Base-by-base conservation (phyloP, 2,329 filamentous ascomycete species). In the Arthroderma uncinatum region DNA sequence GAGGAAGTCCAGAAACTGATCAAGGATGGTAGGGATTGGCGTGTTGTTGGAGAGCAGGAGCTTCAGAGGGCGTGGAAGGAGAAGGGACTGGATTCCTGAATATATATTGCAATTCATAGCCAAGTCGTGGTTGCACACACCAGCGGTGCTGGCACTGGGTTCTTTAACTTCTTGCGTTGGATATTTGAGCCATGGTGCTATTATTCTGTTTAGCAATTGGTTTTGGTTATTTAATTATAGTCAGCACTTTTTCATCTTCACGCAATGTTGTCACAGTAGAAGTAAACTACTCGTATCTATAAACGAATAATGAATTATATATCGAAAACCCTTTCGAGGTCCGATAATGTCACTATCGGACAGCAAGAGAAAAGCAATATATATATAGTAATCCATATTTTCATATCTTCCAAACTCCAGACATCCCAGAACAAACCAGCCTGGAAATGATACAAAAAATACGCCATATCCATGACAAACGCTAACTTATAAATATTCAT, bases 1-100 rank as follows among this genome's bases (percentile, higher is more conserved):
- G 66, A 70, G 28, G 68, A 74, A 53, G 70, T 71, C 3, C 62
- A 67, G 9, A 64, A 62, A 19, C 55, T 62, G 2, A 59, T 75
- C 59, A 59, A 59, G 8, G 63, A 52, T 21, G 65, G 63, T 47
- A 64, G 62, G 57, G 59, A 66, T n/a, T 70, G 68, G 65, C 65
- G 70, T 7, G 30, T 69, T 19, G 65, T 66, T 33, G 67, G 68
- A 4, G 73, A 76, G 63, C 63, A 62, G 39, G 64, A 67, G 16
- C 59, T 74, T 23, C 58, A 64, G 53, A 64, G 59, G 53, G 59
- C 66, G 55, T 71, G 67, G 67, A 62, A 54, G 39, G 65, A 66
- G 57, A 67, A 57, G 40, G 53, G 48, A 40, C 19, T 39, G 48
- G 44, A 30, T 16, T 48, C 25, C 25, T 57, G 16, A 40, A n/a